Conservation (phyloP, 2,329 filamentous ascomycete species). For the Alternaria brassicae region DNA sequence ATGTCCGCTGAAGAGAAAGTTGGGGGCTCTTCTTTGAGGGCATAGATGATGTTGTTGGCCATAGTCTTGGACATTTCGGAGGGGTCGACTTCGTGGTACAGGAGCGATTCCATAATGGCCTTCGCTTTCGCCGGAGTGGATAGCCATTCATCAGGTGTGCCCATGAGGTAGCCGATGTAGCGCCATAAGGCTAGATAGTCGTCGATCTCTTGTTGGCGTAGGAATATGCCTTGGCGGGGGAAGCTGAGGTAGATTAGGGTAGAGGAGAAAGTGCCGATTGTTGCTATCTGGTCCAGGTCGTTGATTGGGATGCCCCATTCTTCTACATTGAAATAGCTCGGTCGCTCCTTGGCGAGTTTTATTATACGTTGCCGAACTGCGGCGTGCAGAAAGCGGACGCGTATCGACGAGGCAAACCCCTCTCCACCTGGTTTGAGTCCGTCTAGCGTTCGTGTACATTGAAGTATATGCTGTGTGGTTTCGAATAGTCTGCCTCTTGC, state of each 20-base stretch:
- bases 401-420: slow-evolving; percentile 69
- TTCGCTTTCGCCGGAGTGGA: slow-evolving; percentile 63
- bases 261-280: slow-evolving; percentile 73
- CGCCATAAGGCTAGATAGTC: slow-evolving; percentile 81
- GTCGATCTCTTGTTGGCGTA: slow-evolving; percentile 66
- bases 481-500: slow-evolving; percentile 72
- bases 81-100: slow-evolving; percentile 71
- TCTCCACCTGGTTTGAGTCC: slow-evolving; percentile 72
- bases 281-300: slow-evolving; percentile 76
- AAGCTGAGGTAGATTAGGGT: slow-evolving; percentile 72
- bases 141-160: slow-evolving; percentile 69
- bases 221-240: slow-evolving; percentile 74
- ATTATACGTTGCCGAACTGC: slow-evolving; percentile 71
- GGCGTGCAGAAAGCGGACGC: slow-evolving; percentile 73
- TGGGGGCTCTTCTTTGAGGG: slow-evolving; percentile 70
- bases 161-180: slow-evolving; percentile 74
- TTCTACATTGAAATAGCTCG: slow-evolving; percentile 68
- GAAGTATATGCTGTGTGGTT: slow-evolving; percentile 77
- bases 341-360: slow-evolving; percentile 61
- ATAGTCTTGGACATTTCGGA: slow-evolving; percentile 68
- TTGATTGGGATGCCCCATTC: slow-evolving; percentile 73
- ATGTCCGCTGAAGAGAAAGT: slow-evolving; percentile 70
- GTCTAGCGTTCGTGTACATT: slow-evolving; percentile 70
- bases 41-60: slow-evolving; percentile 77
- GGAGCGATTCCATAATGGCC: slow-evolving; percentile 70